Percentiles rank a stretch among this genome's conserved stretches.
These are phyloP conservation scores for Brassica cretica DNA, from an alignment of 345 rosid genomes.

Conservation along the genomic window DNA sequence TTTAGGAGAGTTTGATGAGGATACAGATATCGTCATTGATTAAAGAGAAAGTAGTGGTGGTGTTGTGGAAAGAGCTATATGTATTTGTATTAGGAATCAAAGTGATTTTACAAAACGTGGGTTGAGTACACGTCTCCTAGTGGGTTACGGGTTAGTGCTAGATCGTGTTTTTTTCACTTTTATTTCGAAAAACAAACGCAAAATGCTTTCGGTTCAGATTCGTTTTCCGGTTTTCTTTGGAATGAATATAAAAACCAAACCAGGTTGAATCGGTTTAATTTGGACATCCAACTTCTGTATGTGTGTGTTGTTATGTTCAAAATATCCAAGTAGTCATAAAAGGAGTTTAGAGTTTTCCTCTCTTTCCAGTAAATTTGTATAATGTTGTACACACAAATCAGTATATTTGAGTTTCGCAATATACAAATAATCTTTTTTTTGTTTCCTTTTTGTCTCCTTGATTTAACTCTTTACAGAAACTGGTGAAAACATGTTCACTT, in stretches of 20 bases:
- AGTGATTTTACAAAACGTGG: constrained; percentile 18
- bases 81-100: not conserved
- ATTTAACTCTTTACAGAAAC: constrained; percentile 1
- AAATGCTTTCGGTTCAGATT: not conserved
- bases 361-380: not conserved
- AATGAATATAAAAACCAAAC: not conserved
- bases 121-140: constrained; percentile 8
- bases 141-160: not conserved
- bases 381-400: not conserved
- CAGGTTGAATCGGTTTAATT: not conserved
- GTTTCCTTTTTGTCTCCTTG: not conserved
- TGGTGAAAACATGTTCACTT: constrained; percentile 46
- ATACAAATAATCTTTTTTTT: constrained; percentile 11
- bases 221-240: not conserved
- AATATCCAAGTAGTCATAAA: not conserved
- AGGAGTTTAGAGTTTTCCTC: not conserved
- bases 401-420: constrained; percentile 1
- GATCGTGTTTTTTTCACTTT: not conserved
- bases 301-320: not conserved
- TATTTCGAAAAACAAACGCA: not conserved
- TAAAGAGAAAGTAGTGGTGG: not conserved
- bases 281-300: not conserved
- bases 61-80: constrained; percentile 6
- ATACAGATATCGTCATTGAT: not conserved
- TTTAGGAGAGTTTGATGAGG: not conserved